Evolutionary conservation across 495 filamentous ascomycete species (phyloP).

Genomic region (Elasticomyces elasticus): DNA sequence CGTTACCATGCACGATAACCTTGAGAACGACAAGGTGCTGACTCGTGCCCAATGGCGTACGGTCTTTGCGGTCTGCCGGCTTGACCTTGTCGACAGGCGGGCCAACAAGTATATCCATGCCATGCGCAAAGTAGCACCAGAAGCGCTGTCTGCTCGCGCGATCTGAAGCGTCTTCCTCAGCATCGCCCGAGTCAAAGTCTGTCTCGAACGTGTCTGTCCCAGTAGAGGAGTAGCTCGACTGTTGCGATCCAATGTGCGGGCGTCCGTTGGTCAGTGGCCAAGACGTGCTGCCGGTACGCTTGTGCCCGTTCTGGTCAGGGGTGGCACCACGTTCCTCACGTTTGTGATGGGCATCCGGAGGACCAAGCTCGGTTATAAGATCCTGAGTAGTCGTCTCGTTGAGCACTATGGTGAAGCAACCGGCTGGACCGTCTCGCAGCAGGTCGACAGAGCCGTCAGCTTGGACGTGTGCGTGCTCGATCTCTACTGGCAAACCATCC

Average conservation of each 20-base stretch:
- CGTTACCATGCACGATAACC: constrained; percentile 81
- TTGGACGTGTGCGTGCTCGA: constrained; percentile 65
- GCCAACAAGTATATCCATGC: constrained; percentile 88
- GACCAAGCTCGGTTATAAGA: constrained; percentile 76
- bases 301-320: neutral
- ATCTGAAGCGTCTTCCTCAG: constrained; percentile 42
- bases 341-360: constrained; percentile 75
- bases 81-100: constrained; percentile 54
- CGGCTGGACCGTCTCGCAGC: constrained; percentile 46
- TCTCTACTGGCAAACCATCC: constrained; percentile 62
- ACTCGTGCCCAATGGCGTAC: constrained; percentile 29
- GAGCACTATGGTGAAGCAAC: constrained; percentile 56
- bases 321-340: constrained; percentile 1
- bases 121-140: constrained; percentile 93
- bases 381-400: constrained; percentile 84
- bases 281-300: constrained; percentile 19
- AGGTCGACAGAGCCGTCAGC: constrained; percentile 69
- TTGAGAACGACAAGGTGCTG: constrained; percentile 74
- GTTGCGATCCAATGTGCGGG: constrained; percentile 5
- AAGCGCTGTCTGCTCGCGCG: constrained; percentile 65
- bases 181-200: constrained; percentile 48
- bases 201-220: constrained; percentile 76
- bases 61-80: constrained; percentile 24
- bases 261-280: constrained; percentile 42
- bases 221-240: constrained; percentile 35